These are phyloP conservation scores for Wickerhamiella vanderwaltii DNA, from an alignment of 805 yeast species.

Conservation along the genomic window DNA sequence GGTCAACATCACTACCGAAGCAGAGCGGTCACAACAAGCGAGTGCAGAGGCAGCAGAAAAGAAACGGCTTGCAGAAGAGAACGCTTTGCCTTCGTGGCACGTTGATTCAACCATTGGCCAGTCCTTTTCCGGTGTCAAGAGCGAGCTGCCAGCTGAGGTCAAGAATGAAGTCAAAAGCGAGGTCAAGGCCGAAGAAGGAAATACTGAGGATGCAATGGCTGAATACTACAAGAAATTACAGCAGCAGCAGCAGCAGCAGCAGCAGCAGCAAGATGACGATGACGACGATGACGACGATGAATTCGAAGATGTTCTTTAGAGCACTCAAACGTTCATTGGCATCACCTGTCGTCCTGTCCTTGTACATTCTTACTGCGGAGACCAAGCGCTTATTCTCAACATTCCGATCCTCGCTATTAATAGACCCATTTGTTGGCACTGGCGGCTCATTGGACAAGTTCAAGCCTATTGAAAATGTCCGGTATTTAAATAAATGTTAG, in stretches of 20 bases:
- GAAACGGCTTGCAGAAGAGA: slow-evolving; percentile 67
- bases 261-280: slow-evolving; percentile 17
- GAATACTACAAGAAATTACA: slow-evolving; percentile 22
- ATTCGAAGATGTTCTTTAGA: slow-evolving; percentile 19
- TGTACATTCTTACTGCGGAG: too few relatives aligned
- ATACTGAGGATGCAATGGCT: slow-evolving; percentile 20
- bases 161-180: not conserved
- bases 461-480: too few relatives aligned
- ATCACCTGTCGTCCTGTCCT: too few relatives aligned
- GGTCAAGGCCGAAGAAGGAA: slow-evolving; percentile 11
- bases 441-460: too few relatives aligned
- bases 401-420: too few relatives aligned
- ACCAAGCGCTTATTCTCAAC: too few relatives aligned
- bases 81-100: slow-evolving; percentile 96
- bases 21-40: slow-evolving; percentile 61
- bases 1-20: slow-evolving; percentile 76
- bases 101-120: slow-evolving; percentile 75
- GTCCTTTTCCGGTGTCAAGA: not conserved
- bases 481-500: too few relatives aligned
- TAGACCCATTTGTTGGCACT: too few relatives aligned
- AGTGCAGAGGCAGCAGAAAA: slow-evolving; percentile 58
- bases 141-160: slow-evolving; percentile 1
- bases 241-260: slow-evolving; percentile 17
- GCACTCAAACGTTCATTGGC: not conserved
- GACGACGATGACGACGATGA: slow-evolving; percentile 24